These are phyloP conservation scores for Penicillium crustosum DNA, from an alignment of 2,329 filamentous ascomycete genomes.

Conservation along the genomic window DNA sequence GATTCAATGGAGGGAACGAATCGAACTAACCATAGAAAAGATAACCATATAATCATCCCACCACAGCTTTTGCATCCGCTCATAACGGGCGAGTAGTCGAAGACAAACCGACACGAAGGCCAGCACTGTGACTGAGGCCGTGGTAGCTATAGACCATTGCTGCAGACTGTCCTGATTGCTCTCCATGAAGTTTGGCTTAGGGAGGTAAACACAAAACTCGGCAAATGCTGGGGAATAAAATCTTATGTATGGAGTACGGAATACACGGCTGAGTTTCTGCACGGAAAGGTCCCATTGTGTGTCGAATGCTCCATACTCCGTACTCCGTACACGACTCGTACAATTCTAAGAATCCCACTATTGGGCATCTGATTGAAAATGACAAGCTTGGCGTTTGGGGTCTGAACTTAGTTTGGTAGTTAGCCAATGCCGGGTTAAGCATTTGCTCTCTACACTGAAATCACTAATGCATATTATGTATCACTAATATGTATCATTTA, in stretches of 20 bases:
- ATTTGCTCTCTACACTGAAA: neutral
- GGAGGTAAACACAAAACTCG: neutral
- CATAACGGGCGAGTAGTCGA: slow-evolving; percentile 44
- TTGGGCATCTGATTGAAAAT: neutral
- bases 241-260: neutral
- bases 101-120: slow-evolving; percentile 43
- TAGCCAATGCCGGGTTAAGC: neutral
- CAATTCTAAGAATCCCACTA: too few species aligned
- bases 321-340: neutral
- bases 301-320: neutral
- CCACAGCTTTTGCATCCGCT: slow-evolving; percentile 49
- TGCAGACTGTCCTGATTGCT: slow-evolving; percentile 34
- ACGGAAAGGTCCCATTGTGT: neutral
- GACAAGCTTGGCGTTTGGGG: neutral
- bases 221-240: neutral
- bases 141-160: slow-evolving; percentile 46
- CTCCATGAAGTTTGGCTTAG: neutral
- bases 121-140: slow-evolving; percentile 45
- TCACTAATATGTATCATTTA: neutral
- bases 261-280: neutral
- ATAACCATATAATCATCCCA: slow-evolving; percentile 55
- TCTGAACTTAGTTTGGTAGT: neutral
- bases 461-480: neutral
- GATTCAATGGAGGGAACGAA: neutral
- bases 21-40: slow-evolving; percentile 47